Conservation (phyloP, 495 filamentous ascomycete genomes). For the Penicillium paradoxum region DNA sequence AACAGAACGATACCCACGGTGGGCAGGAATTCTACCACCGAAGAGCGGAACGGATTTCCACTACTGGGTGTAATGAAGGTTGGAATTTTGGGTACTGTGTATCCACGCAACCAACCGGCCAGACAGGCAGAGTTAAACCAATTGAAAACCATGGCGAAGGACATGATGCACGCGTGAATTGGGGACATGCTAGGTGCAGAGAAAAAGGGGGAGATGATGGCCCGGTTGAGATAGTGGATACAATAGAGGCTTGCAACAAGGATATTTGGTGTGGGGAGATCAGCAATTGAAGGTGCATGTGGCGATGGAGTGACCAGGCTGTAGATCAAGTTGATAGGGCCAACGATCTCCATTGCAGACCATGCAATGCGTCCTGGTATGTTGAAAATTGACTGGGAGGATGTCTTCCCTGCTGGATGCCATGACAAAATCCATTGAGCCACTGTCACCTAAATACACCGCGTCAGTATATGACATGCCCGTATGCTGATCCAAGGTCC, state of each 20-base stretch:
- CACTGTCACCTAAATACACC: conserved; percentile 43
- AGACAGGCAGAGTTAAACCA: conserved; percentile 70
- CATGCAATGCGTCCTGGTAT: conserved; percentile 84
- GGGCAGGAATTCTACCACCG: conserved; percentile 7
- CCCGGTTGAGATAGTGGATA: conserved; percentile 86
- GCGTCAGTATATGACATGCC: background rate
- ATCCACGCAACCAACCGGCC: conserved; percentile 68
- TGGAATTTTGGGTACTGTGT: conserved; percentile 35
- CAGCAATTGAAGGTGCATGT: conserved; percentile 9
- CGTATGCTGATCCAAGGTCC: background rate
- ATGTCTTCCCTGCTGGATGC: conserved; percentile 84
- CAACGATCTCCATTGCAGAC: conserved; percentile 79
- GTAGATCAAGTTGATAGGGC: conserved; percentile 72
- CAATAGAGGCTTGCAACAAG: conserved; percentile 35
- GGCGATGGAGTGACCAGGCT: conserved; percentile 60
- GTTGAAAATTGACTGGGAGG: conserved; percentile 64
- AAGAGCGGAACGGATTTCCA: background rate
- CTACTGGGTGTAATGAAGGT: conserved; percentile 9
- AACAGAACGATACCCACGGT: conserved; percentile 54
- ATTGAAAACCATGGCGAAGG: conserved; percentile 64
- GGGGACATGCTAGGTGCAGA: conserved; percentile 89
- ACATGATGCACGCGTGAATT: conserved; percentile 62
- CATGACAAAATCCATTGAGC: conserved; percentile 59
- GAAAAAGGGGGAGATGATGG: conserved; percentile 70
- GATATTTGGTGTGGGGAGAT: conserved; percentile 30